Evolutionary conservation across 306 rosid species (phyloP), one percentile per base, ranked within the genome.

Genomic region (Aeschynomene evenia): DNA sequence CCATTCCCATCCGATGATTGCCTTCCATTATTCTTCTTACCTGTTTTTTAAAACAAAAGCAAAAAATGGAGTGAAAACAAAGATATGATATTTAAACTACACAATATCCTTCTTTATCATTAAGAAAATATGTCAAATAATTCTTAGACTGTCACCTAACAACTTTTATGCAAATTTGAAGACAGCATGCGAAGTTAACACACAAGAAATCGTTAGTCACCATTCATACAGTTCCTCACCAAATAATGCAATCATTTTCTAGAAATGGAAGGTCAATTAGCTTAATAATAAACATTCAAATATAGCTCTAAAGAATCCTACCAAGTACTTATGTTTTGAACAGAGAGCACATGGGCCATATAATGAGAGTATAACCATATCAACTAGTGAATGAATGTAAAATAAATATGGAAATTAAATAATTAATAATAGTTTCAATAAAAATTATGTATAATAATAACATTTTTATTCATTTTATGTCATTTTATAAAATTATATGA

Each of bases 1-100:
- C 99, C 99, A 94, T 94, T 91, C 99, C 99, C 99, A 94, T 94
- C 46, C 99, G 90, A 73, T 74, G 99, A 79, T 87, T 91, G 81
- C 99, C 99, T 87, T 91, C 97, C 97, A 94, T 90, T 85, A 91
- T 78, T 79, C 99, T 91, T 88, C 99, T 88, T 75, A 94, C 82
- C 99, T 94, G 86, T 71, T 26, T 78, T 50, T 16, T 63, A 10
- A 29, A n/a, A 71, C n/a, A 23, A 24, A 11, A 45, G 16, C 5
- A 56, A 2, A 6, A 49, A 66, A 51, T 53, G 53, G 29, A 37
- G 48, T 16, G 43, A 53, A 66, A 72, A 51, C 58, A 73, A 31
- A 69, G n/a, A 68, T 46, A 54, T 36, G 13, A 37, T 61, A 70
- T 66, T 66, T 74, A 56, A 11, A 74, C 63, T 14, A 63, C 63